Base-by-base conservation (phyloP, 345 rosid species). In the Eucalyptus albens region DNA sequence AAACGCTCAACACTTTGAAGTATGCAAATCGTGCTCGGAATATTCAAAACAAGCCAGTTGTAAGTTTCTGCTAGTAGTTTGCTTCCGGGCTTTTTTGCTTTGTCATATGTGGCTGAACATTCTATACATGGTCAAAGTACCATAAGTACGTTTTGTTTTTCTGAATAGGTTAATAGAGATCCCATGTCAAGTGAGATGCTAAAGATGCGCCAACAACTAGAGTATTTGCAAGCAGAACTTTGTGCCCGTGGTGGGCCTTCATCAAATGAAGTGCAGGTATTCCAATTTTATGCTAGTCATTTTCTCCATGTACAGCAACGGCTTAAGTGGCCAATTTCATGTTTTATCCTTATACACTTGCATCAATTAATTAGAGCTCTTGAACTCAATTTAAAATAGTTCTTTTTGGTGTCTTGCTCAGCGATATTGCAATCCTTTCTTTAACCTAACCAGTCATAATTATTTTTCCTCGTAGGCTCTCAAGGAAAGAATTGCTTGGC, bases 1-100 rank as follows among this genome's bases (percentile, higher is more conserved):
- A 98, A 92, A 97, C 99, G 19, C 97, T 98, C 27, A 98, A 98
- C 93, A 98, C 99, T 86, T 91, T 98, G 86, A 98, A 98, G 92
- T 98, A 98, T 90, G 99, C 99, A 89, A 98, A 98, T 94, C 99
- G 99, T 88, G 99, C 99, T 91, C 97, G 99, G 80, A 98, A 98
- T 92, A 98, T 98, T 90, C 95, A 94, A 91, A 98, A 98, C 89
- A 98, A 98, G 94, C 99, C 99, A 89, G 96, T 98, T 91, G 99
- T 98, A 94, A 95, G 98, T 94, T 89, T 90, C 89, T 88, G 37
- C 5, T 42, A 87, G 90, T 49, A 86, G 86, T 88, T 29, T 80
- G 82, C 50, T 72, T 50, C 4, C 11, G 81, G 80, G 67, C 9
- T 51, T 53, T 86, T 37, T 88, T 85, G 62, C 86, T 33, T 40